Evolutionary conservation across 1,139 yeast genomes (phyloP).

Genomic region (Candida sanyaensis): DNA sequence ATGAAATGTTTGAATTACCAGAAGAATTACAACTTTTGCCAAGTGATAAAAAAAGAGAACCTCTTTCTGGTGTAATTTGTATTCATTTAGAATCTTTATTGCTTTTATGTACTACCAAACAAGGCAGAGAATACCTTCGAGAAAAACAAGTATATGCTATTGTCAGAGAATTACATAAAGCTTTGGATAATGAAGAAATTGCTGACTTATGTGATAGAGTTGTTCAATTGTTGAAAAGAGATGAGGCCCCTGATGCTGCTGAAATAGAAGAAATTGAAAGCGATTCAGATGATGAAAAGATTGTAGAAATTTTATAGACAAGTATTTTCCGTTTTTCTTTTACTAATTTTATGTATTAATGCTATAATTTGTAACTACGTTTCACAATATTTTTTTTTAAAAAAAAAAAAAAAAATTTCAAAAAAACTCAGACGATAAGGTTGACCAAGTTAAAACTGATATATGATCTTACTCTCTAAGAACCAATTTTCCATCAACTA

Average conservation of each 20-base stretch:
- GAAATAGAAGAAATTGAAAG: conserved; percentile 33
- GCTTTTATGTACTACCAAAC: conserved; percentile 72
- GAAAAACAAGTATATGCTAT: conserved; percentile 79
- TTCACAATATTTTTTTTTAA: too few species aligned
- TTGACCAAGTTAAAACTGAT: too few species aligned
- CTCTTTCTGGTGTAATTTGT: conserved; percentile 61
- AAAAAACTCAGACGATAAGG: too few species aligned
- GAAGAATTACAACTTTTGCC: conserved; percentile 84
- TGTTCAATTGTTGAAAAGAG: conserved; percentile 90
- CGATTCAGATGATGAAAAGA: conserved; percentile 43
- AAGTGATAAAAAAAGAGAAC: conserved; percentile 77
- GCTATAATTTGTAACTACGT: conserved; percentile 2
- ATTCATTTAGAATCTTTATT: conserved; percentile 77
- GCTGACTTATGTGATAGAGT: conserved; percentile 70
- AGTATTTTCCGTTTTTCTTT: not conserved
- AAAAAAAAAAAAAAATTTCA: not conserved
- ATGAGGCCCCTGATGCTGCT: conserved; percentile 56
- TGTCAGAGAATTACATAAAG: conserved; percentile 81
- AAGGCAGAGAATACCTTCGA: conserved; percentile 74
- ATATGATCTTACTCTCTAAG: conserved; percentile 40
- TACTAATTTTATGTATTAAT: not conserved
- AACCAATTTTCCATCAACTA: conserved; percentile 64
- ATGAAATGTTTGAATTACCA: conserved; percentile 85
- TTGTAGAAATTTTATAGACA: conserved; percentile 51
- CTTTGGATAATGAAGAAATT: conserved; percentile 61